These are phyloP conservation scores for Pythium chondricola DNA, from an alignment of 352 stramenopile genomes.

Conservation along the genomic window DNA sequence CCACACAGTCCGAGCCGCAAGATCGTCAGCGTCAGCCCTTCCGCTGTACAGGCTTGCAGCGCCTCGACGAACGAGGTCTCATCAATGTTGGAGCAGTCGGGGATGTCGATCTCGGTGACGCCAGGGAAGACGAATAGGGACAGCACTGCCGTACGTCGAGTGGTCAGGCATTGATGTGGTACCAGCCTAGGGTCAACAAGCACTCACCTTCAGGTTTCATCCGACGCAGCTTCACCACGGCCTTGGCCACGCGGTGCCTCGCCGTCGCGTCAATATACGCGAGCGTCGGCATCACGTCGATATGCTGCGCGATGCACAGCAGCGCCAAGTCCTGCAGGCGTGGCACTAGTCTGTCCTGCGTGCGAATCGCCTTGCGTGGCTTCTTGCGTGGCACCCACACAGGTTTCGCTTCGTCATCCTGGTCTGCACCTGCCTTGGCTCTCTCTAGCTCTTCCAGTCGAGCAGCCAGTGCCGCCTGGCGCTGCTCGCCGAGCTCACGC, in stretches of 20 bases:
- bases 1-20: constrained; percentile 67
- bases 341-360: constrained; percentile 39
- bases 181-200: no score
- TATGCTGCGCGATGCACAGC: constrained; percentile 47
- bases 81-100: constrained; percentile 78
- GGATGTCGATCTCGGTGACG: constrained; percentile 75
- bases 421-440: constrained; percentile 17
- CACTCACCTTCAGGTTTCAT: constrained; percentile 41
- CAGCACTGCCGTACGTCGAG: constrained; percentile 56
- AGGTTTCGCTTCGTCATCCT: constrained; percentile 12
- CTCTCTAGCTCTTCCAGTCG: constrained; percentile 47
- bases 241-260: constrained; percentile 49
- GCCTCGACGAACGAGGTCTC: constrained; percentile 48
- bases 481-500: constrained; percentile 51
- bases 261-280: constrained; percentile 63
- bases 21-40: constrained; percentile 40
- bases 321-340: constrained; percentile 51
- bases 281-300: constrained; percentile 59
- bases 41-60: constrained; percentile 41
- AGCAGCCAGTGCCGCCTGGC: constrained; percentile 47
- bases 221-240: constrained; percentile 46
- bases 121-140: constrained; percentile 78
- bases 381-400: constrained; percentile 51
- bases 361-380: constrained; percentile 38
- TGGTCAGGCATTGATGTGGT: no score